Evolutionary conservation across 495 filamentous ascomycete genomes (phyloP).

Genomic region (Neurospora sp.): DNA sequence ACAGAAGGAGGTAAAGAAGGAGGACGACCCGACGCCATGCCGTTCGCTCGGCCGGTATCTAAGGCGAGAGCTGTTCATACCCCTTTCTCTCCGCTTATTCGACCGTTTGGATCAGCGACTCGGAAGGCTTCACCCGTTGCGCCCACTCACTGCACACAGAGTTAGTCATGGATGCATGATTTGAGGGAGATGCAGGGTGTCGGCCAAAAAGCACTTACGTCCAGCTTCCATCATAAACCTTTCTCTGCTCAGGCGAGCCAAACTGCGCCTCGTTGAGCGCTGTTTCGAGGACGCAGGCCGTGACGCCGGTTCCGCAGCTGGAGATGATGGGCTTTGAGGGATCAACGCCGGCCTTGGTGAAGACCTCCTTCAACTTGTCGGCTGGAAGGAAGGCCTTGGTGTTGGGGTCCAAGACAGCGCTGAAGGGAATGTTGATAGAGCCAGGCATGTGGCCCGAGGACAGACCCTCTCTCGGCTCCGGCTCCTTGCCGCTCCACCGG

Average conservation of each 20-base stretch:
- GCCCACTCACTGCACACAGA: slow-evolving; percentile 55
- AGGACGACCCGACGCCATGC: background rate
- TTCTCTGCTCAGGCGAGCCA: slow-evolving; percentile 54
- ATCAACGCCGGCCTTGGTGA: slow-evolving; percentile 67
- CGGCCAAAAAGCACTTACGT: slow-evolving; percentile 55
- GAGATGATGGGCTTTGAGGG: slow-evolving; percentile 77
- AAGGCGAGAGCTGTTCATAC: background rate
- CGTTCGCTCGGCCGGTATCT: background rate
- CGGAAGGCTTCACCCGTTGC: slow-evolving; percentile 41
- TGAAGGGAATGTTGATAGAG: slow-evolving; percentile 73
- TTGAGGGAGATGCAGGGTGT: background rate
- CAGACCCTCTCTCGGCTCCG: slow-evolving; percentile 81
- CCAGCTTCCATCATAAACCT: slow-evolving; percentile 94
- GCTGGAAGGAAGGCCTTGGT: slow-evolving; percentile 70
- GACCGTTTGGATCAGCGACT: slow-evolving; percentile 28
- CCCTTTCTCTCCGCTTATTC: slow-evolving; percentile 6
- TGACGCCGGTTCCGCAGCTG: slow-evolving; percentile 90
- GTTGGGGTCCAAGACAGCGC: slow-evolving; percentile 66
- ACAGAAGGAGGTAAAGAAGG: background rate
- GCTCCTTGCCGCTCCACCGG: slow-evolving; percentile 71
- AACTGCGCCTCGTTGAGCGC: slow-evolving; percentile 72
- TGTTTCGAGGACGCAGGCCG: slow-evolving; percentile 84
- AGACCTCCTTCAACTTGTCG: slow-evolving; percentile 62
- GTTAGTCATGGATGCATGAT: background rate
- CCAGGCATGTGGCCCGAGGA: slow-evolving; percentile 87